Conservation (phyloP, 192 early-diverging fungal genomes). For the Mortierella claussenii region DNA sequence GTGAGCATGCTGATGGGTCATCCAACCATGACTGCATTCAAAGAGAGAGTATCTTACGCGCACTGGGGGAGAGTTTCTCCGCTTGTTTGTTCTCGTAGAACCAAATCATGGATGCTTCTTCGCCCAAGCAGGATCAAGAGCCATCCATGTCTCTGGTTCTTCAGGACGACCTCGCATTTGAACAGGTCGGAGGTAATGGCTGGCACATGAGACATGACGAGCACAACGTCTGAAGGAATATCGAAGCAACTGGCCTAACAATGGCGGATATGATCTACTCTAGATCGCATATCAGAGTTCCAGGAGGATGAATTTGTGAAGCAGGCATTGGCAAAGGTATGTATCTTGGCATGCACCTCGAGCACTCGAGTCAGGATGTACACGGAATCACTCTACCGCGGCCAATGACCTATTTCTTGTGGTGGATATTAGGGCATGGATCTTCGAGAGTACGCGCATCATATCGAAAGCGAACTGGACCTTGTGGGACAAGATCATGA, state of each 20-base stretch:
- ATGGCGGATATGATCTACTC: background rate
- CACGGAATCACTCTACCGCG: too few species aligned
- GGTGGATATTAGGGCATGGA: conserved; percentile 86
- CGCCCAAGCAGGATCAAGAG: conserved; percentile 32
- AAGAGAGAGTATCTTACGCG: too few species aligned
- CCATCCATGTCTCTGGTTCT: conserved; percentile 18
- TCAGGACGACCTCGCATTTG: conserved; percentile 45
- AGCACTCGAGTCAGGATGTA: too few species aligned
- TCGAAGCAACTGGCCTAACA: too few species aligned
- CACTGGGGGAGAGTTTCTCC: too few species aligned
- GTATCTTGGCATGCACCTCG: too few species aligned
- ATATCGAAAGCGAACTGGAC: conserved; percentile 80
- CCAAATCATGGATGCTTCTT: background rate
- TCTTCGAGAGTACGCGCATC: conserved; percentile 84
- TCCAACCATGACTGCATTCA: too few species aligned
- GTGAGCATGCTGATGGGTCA: too few species aligned
- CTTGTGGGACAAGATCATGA: conserved; percentile 77
- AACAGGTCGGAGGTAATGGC: conserved; percentile 43
- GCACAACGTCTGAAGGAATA: too few species aligned
- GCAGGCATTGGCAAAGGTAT: conserved; percentile 78
- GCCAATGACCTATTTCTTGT: too few species aligned
- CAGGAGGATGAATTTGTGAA: conserved; percentile 88
- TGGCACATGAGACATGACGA: too few species aligned
- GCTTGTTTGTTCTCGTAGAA: background rate
- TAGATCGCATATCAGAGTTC: conserved; percentile 76